Conservation (phyloP, 805 yeast genomes). For the Myxozyma monticola region DNA sequence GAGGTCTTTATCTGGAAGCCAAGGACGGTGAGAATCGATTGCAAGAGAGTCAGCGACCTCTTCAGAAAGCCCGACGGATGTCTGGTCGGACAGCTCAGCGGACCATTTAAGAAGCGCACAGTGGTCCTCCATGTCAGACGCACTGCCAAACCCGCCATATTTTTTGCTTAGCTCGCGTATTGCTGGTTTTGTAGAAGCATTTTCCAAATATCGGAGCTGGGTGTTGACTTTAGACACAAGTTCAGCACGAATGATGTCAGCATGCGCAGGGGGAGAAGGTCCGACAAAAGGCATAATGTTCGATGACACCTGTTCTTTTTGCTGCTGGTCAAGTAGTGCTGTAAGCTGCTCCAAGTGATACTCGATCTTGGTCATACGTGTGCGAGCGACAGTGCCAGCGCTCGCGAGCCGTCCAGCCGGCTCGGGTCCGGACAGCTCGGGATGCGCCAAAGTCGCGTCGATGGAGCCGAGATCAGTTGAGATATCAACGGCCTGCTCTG, state of each 20-base stretch:
- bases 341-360: slow-evolving; percentile 20
- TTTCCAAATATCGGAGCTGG: slow-evolving; percentile 5
- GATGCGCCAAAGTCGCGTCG: background rate
- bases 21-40: slow-evolving; percentile 24
- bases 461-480: too few species aligned
- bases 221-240: slow-evolving; percentile 12
- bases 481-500: too few species aligned
- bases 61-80: slow-evolving; percentile 21
- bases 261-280: background rate
- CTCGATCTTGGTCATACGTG: slow-evolving; percentile 10
- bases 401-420: background rate
- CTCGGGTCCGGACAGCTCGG: background rate
- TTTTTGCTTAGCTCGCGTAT: background rate
- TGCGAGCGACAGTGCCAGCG: background rate
- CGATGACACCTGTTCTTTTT: background rate
- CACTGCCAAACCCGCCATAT: background rate
- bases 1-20: slow-evolving; percentile 10
- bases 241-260: background rate
- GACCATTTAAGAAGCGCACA: slow-evolving; percentile 20
- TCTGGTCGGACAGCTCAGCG: slow-evolving; percentile 9
- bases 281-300: background rate
- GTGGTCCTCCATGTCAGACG: background rate
- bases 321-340: slow-evolving; percentile 14
- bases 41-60: slow-evolving; percentile 22
- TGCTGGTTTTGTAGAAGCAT: background rate